Evolutionary conservation across 2,329 filamentous ascomycete species (phyloP).

Genomic region (Beauveria sp.): DNA sequence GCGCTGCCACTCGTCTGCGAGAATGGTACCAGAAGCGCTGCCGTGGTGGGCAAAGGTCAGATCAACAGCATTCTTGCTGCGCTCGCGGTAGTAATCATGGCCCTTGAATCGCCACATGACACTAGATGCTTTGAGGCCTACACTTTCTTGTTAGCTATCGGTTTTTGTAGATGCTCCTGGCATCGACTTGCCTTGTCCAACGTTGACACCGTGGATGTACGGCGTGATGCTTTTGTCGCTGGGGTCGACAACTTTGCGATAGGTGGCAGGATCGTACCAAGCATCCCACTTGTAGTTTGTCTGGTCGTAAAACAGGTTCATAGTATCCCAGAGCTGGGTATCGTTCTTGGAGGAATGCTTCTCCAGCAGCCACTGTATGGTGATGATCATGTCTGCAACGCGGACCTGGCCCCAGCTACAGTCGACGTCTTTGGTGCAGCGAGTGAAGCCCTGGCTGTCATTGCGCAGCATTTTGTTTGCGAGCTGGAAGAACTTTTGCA

Average conservation of each 20-base stretch:
- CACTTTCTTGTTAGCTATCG: background rate
- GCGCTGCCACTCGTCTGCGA: constrained; percentile 33
- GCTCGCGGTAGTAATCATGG: constrained; percentile 26
- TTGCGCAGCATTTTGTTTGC: constrained; percentile 47
- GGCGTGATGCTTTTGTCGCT: constrained; percentile 17
- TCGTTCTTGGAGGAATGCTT: constrained; percentile 22
- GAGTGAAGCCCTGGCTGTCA: constrained; percentile 42
- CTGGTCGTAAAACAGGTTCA: constrained; percentile 30
- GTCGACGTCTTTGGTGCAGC: constrained; percentile 31
- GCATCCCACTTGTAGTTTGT: constrained; percentile 21
- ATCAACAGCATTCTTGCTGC: constrained; percentile 29
- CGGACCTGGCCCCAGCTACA: constrained; percentile 27
- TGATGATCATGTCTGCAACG: constrained; percentile 31
- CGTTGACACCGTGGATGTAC: constrained; percentile 35
- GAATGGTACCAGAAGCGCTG: constrained; percentile 33
- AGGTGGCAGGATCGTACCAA: constrained; percentile 20
- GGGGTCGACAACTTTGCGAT: constrained; percentile 16
- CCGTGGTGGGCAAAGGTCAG: constrained; percentile 31
- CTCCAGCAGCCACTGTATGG: constrained; percentile 33
- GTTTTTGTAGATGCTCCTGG: background rate
- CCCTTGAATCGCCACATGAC: constrained; percentile 33
- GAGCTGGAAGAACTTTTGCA: constrained; percentile 27
- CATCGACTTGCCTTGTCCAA: constrained; percentile 30
- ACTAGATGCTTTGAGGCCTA: constrained; percentile 30
- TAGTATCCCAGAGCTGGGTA: constrained; percentile 30